phyloP scores from a whole-genome alignment of 2,329 filamentous ascomycete species.

The Penicillium sp. region DNA sequence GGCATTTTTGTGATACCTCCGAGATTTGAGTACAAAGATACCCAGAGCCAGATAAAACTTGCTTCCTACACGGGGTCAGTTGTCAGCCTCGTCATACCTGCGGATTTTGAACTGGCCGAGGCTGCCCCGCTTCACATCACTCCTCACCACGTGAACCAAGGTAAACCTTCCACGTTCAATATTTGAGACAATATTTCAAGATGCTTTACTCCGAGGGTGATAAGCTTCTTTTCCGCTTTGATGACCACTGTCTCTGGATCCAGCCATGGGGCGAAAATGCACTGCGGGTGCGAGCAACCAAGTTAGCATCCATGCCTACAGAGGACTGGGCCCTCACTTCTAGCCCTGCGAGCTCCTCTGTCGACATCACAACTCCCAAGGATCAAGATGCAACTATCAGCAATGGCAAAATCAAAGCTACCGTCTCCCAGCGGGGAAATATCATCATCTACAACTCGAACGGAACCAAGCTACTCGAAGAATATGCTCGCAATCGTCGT shows the following conservation, averaged over 20 bases:
- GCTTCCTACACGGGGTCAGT: background rate
- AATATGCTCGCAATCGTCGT: slow-evolving; percentile 52
- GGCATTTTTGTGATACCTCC: background rate
- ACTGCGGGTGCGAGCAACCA: slow-evolving; percentile 40
- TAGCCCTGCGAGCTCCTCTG: slow-evolving; percentile 12
- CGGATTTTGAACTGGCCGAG: background rate
- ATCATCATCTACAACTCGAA: slow-evolving; percentile 48
- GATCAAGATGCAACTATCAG: slow-evolving; percentile 41
- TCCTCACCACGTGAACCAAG: background rate
- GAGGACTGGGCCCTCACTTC: slow-evolving; percentile 39
- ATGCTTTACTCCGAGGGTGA: slow-evolving; percentile 38
- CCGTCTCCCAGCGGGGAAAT: slow-evolving; percentile 51
- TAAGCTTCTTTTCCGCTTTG: slow-evolving; percentile 38
- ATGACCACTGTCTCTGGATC: slow-evolving; percentile 40
- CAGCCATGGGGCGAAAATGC: slow-evolving; percentile 42
- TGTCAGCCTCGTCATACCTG: background rate
- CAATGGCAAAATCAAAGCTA: slow-evolving; percentile 52
- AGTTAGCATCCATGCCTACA: slow-evolving; percentile 35
- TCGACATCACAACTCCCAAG: slow-evolving; percentile 16
- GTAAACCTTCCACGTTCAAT: background rate
- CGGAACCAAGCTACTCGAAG: slow-evolving; percentile 51
- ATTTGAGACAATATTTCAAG: background rate
- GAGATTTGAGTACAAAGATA: background rate
- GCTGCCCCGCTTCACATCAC: background rate
- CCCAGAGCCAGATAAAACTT: background rate